A percentile compares a stretch with the other conserved stretches of the same genome.
Evolutionary conservation across 2,329 filamentous ascomycete genomes (phyloP).

Genomic region (Scleromitrula shiraiana): DNA sequence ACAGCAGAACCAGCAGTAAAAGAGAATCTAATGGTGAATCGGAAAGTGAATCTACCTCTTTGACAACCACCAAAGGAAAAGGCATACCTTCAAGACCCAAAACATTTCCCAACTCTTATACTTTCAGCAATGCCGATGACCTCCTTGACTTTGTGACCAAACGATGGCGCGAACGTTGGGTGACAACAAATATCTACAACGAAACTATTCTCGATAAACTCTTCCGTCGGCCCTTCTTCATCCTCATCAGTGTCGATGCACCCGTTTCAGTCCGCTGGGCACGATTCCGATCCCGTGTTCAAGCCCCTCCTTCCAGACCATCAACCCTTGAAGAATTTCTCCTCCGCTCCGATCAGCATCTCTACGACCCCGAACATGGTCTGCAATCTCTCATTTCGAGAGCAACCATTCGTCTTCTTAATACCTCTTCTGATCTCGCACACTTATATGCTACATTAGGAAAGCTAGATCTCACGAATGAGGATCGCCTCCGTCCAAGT

Average conservation of each 20-base stretch:
- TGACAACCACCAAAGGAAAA: slow-evolving; percentile 1
- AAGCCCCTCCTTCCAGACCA: not conserved
- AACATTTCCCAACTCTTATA: slow-evolving; percentile 16
- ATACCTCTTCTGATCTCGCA: slow-evolving; percentile 65
- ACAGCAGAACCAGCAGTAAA: not conserved
- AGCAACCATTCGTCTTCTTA: slow-evolving; percentile 78
- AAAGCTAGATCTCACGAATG: slow-evolving; percentile 67
- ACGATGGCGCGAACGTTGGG: slow-evolving; percentile 75
- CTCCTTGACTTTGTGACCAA: slow-evolving; percentile 81
- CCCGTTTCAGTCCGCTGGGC: slow-evolving; percentile 78
- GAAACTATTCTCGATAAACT: slow-evolving; percentile 68
- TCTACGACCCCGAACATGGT: slow-evolving; percentile 60
- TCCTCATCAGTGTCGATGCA: slow-evolving; percentile 85
- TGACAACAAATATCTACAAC: slow-evolving; percentile 75
- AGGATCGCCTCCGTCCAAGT: slow-evolving; percentile 71
- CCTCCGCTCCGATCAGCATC: slow-evolving; percentile 57
- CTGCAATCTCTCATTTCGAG: slow-evolving; percentile 71
- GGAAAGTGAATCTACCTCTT: too few relatives aligned
- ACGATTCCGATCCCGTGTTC: slow-evolving; percentile 54
- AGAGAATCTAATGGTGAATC: slow-evolving; percentile 2
- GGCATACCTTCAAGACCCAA: slow-evolving; percentile 5
- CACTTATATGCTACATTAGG: slow-evolving; percentile 66
- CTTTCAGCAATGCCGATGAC: slow-evolving; percentile 54
- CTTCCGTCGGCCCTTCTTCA: slow-evolving; percentile 77
- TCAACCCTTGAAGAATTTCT: slow-evolving; percentile 48